A percentile compares a stretch with the other conserved stretches of the same genome.
These are phyloP conservation scores for Verticillium isaacii DNA, from an alignment of 2,329 filamentous ascomycete genomes.

Conservation along the genomic window DNA sequence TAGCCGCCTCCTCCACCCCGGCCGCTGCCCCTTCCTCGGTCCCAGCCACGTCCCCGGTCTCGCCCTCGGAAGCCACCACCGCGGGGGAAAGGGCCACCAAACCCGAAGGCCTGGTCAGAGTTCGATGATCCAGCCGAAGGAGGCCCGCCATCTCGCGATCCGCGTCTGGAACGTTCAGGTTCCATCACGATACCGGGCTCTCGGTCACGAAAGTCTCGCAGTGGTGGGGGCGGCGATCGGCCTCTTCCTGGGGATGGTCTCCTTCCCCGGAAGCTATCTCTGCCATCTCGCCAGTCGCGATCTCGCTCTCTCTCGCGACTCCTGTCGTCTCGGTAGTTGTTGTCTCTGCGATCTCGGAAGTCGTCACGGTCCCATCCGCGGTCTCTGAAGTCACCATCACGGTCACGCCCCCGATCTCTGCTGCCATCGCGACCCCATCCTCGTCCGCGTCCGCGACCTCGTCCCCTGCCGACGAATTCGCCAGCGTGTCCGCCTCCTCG, in stretches of 20 bases:
- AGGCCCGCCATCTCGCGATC: slow-evolving; percentile 65
- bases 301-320: slow-evolving; percentile 55
- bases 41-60: slow-evolving; percentile 37
- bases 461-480: slow-evolving; percentile 52
- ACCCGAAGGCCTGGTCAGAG: slow-evolving; percentile 59
- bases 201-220: slow-evolving; percentile 55
- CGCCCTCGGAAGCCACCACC: slow-evolving; percentile 56
- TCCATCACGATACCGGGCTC: slow-evolving; percentile 60
- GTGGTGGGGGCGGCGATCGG: slow-evolving; percentile 58
- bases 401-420: slow-evolving; percentile 53
- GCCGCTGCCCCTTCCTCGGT: slow-evolving; percentile 48
- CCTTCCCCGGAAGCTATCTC: slow-evolving; percentile 48
- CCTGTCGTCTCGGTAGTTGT: slow-evolving; percentile 52
- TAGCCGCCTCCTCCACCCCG: slow-evolving; percentile 42
- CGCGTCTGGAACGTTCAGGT: slow-evolving; percentile 60
- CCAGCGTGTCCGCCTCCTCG: slow-evolving; percentile 62
- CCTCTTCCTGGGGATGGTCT: slow-evolving; percentile 57
- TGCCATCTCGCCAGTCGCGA: slow-evolving; percentile 38
- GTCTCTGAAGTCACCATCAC: slow-evolving; percentile 56
- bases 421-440: slow-evolving; percentile 60
- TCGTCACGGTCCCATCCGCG: slow-evolving; percentile 18
- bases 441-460: slow-evolving; percentile 51
- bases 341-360: slow-evolving; percentile 30
- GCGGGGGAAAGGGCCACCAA: slow-evolving; percentile 29
- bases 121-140: slow-evolving; percentile 66